phyloP scores from a whole-genome alignment of 805 yeast species.

The Groenewaldozyma salmanticensis region DNA sequence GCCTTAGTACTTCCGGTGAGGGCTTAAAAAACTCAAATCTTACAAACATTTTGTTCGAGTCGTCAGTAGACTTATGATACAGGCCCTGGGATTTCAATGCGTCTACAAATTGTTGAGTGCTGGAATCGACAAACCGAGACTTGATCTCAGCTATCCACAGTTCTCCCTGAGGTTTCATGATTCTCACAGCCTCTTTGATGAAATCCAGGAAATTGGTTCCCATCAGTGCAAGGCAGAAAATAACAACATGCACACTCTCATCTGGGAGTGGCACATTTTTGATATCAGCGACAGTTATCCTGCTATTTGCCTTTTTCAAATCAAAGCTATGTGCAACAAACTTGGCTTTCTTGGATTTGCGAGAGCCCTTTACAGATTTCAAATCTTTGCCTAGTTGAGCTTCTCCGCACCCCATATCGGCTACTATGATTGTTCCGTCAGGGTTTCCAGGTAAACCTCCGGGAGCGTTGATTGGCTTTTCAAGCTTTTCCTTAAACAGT shows the following conservation, averaged over 20 bases:
- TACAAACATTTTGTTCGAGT: slow-evolving; percentile 84
- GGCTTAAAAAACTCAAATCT: slow-evolving; percentile 93
- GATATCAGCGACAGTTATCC: slow-evolving; percentile 95
- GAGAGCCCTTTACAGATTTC: slow-evolving; percentile 28
- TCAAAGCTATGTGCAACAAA: slow-evolving; percentile 81
- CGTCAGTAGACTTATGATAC: slow-evolving; percentile 80
- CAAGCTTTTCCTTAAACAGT: slow-evolving; percentile 42
- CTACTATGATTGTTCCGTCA: slow-evolving; percentile 58
- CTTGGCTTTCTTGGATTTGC: slow-evolving; percentile 29
- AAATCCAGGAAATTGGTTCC: slow-evolving; percentile 95
- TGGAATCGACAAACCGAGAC: slow-evolving; percentile 68
- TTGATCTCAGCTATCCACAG: slow-evolving; percentile 97
- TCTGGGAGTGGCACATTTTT: slow-evolving; percentile 78
- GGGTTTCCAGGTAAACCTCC: slow-evolving; percentile 72
- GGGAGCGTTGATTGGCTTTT: slow-evolving; percentile 79
- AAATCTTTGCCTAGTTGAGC: slow-evolving; percentile 75
- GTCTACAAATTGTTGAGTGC: slow-evolving; percentile 54
- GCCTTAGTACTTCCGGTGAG: slow-evolving; percentile 49
- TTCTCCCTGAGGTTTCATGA: slow-evolving; percentile 85
- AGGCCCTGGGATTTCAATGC: slow-evolving; percentile 73
- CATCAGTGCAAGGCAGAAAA: slow-evolving; percentile 92
- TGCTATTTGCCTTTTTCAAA: slow-evolving; percentile 74
- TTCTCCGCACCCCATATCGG: slow-evolving; percentile 99
- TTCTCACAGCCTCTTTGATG: slow-evolving; percentile 77
- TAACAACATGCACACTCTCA: slow-evolving; percentile 73